These are phyloP conservation scores for Amylocystis lapponica DNA, from an alignment of 768 basidiomycete species.

Conservation along the genomic window DNA sequence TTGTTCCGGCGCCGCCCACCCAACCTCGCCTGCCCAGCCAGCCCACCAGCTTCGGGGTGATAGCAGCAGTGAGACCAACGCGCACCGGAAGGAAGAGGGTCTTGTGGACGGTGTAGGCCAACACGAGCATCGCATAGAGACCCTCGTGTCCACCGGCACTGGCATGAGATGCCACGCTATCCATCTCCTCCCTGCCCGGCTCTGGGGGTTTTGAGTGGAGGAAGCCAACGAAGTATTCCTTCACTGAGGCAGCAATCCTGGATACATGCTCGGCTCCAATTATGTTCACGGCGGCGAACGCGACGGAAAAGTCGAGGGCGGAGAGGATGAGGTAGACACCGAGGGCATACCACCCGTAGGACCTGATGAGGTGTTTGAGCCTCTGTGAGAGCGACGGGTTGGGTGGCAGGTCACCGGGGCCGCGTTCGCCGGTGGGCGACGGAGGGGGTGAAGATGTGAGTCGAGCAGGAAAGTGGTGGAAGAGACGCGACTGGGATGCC, in stretches of 20 bases:
- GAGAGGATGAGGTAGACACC: slow-evolving; percentile 79
- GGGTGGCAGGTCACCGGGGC: slow-evolving; percentile 34
- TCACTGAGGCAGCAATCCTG: slow-evolving; percentile 52
- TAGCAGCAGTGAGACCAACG: slow-evolving; percentile 80
- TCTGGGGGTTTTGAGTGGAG: slow-evolving; percentile 53
- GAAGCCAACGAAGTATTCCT: slow-evolving; percentile 39
- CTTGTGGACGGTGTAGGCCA: slow-evolving; percentile 97
- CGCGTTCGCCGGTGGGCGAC: slow-evolving; percentile 21
- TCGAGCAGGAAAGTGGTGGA: slow-evolving; percentile 44
- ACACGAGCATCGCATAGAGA: slow-evolving; percentile 84
- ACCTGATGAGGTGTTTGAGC: slow-evolving; percentile 77
- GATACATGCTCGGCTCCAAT: slow-evolving; percentile 90
- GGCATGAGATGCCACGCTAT: slow-evolving; percentile 30
- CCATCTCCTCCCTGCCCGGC: slow-evolving; percentile 62
- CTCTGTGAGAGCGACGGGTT: slow-evolving; percentile 59
- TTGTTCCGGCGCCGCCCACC: slow-evolving; percentile 68
- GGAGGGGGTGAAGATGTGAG: slow-evolving; percentile 36
- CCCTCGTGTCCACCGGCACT: slow-evolving; percentile 52
- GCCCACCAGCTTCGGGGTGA: slow-evolving; percentile 80
- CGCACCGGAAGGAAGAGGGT: slow-evolving; percentile 85
- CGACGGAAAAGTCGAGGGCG: slow-evolving; percentile 75
- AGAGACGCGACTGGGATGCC: no score
- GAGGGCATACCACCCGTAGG: slow-evolving; percentile 94
- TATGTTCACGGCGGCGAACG: slow-evolving; percentile 79
- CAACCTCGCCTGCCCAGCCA: slow-evolving; percentile 82